Evolutionary conservation across 2,329 filamentous ascomycete genomes (phyloP), one percentile per base, ranked within the genome.

Genomic region (Claviceps arundinis): DNA sequence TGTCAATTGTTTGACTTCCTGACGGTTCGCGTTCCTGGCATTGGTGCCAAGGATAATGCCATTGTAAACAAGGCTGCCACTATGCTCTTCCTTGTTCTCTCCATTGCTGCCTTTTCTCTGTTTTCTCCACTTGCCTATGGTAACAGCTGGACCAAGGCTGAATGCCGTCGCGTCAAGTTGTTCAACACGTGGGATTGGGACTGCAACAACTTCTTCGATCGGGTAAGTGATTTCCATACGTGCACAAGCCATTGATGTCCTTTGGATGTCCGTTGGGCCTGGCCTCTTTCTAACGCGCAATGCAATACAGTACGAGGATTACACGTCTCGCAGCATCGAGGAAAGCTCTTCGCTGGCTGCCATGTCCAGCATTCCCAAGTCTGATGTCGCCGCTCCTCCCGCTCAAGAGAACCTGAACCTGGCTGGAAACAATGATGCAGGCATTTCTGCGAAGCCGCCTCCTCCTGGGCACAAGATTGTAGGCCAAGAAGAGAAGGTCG

Each of bases 101-200:
- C 84, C 47, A 80, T 89, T 51, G 78, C 80, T 17, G 85, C 84
- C 5, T 98, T 97, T 65, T 76, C 78, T 2, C 73, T 96, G n/a
- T 94, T 89, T 66, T 81, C 90, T 9, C 93, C 93, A 41, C 76
- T 98, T 40, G 83, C 87, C 11, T 98, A 98, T 63, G 93, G 93
- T 56, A 96, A 95, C 65, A 75, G 82, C 50, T 98, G 93, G 93
- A 98, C 91, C 50, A 87, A 89, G 73, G 73, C 77, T 54, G 85
- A 93, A 63, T 98, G 93, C 76, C 83, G 81, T 59, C 82, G 81
- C 52, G 84, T 93, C 56, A 97, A 97, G 75, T 74, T 98, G 13
- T 84, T 97, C 64, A 74, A 78, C 54, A 84, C 82, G 1, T 98
- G 93, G 93, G 93, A 98, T 66, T 98, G 91, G 79, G 93, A 98